phyloP scores from a whole-genome alignment of 768 basidiomycete genomes.

The Naganishia vishniacii region DNA sequence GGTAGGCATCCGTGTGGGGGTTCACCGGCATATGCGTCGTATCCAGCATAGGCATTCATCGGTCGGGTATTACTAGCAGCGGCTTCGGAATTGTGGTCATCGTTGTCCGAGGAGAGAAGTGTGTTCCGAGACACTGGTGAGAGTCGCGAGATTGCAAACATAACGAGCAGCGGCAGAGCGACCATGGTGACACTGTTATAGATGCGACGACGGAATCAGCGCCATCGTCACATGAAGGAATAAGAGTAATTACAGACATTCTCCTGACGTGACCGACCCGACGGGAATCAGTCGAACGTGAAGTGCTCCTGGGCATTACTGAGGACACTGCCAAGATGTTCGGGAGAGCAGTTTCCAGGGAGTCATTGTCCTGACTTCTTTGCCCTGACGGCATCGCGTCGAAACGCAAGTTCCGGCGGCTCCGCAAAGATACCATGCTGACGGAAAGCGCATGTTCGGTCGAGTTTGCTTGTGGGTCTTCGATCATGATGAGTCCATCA shows the following conservation, averaged over 20 bases:
- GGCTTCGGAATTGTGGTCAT: neutral
- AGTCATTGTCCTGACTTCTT: too few species aligned
- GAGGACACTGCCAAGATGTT: neutral
- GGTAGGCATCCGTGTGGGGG: neutral
- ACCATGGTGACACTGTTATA: neutral
- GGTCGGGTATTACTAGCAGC: neutral
- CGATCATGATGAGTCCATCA: slow-evolving; percentile 1
- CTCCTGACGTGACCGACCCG: neutral
- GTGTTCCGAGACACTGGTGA: neutral
- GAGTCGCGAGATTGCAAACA: neutral
- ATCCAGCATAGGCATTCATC: neutral
- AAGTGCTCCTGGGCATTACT: neutral
- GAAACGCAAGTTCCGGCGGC: neutral
- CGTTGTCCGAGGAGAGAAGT: neutral
- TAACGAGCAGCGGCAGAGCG: neutral
- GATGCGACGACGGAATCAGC: neutral
- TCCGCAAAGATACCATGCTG: neutral
- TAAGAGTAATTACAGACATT: slow-evolving; percentile 7
- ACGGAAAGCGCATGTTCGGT: neutral
- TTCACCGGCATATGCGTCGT: neutral
- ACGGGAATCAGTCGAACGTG: neutral
- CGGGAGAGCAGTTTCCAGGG: too few species aligned
- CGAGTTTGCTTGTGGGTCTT: neutral
- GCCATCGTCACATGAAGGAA: too few species aligned
- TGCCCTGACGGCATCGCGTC: neutral